Conservation (phyloP, 2,329 filamentous ascomycete species). For the Aureobasidium sp. region DNA sequence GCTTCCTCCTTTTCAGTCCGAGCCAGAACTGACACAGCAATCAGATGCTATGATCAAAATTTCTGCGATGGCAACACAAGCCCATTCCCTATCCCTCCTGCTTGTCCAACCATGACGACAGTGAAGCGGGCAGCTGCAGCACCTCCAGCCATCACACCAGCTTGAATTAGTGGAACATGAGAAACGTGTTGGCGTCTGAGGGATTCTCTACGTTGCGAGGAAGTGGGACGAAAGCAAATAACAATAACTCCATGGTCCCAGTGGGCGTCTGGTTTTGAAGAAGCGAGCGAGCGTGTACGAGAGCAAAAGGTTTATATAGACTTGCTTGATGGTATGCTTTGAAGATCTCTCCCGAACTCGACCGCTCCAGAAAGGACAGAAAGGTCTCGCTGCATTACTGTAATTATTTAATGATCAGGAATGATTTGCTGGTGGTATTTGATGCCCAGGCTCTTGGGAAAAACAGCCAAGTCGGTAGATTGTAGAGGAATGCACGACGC, state of each 20-base stretch:
- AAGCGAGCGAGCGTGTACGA: background rate
- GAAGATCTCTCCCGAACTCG: background rate
- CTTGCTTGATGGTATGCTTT: background rate
- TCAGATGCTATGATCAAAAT: constrained; percentile 10
- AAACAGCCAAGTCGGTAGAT: background rate
- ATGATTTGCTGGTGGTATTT: background rate
- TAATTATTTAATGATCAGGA: background rate
- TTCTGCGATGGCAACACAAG: constrained; percentile 11
- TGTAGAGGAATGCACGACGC: background rate
- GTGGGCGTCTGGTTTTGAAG: background rate
- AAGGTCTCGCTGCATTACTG: too few relatives aligned
- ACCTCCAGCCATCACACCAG: background rate
- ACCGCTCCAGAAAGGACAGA: background rate
- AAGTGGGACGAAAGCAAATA: background rate
- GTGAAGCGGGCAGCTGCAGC: background rate
- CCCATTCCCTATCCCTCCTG: constrained; percentile 1
- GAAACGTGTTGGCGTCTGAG: background rate
- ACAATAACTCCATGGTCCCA: background rate
- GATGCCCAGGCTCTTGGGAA: background rate
- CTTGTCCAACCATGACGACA: constrained; percentile 3
- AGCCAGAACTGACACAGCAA: background rate
- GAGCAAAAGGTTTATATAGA: constrained; percentile 7
- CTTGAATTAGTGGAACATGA: background rate
- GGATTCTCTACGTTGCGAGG: background rate
- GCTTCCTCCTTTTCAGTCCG: too few relatives aligned